Evolutionary conservation across 148 eudicot species (phyloP), one percentile per base, ranked within the genome.

Genomic region (Tetragonia tetragonoides): DNA sequence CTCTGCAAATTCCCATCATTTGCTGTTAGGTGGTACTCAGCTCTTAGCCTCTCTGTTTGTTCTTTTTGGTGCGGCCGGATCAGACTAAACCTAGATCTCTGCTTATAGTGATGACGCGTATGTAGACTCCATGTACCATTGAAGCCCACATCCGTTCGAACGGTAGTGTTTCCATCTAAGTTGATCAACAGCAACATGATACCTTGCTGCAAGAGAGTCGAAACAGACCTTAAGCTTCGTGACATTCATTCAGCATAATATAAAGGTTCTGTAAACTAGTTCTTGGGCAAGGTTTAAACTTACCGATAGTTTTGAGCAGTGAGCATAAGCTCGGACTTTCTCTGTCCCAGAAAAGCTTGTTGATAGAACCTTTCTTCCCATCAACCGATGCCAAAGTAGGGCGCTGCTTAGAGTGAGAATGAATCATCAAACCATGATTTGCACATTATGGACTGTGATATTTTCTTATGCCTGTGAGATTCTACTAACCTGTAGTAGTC

Each of bases 341-440:
- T 80, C 85, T 3, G 87, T 72, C 51, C 92, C 98, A 6, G 90
- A 80, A 23, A 92, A 89, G 64, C 82, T 89, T 21, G 94, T 84
- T 3, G 92, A 88, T 21, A 94, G 83, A 65, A 92, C 98, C 7
- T 79, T 83, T 78, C 81, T 83, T 79, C 98, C 98, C 98, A 94
- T 94, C 70, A 94, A 70, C 51, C 86, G 88, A 75, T 94, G 97
- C 97, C 97, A 94, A 47, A 94, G 90, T 80, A 94, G 97, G 70
- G 98, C 98, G 77, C 98, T 94, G 92, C 72, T 75, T 40, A 72
- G 14, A 42, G 78, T 9, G 46, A 65, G 20, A 56, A 75, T 10
- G 34, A 66, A 81, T 14, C 56, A 75, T 64, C 40, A 80, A 28
- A 72, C 62, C 53, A 54, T 20, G 40, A 1, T 49, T 41, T 67